These are phyloP conservation scores for Clonostachys chloroleuca DNA, from an alignment of 2,329 filamentous ascomycete genomes.

Conservation along the genomic window DNA sequence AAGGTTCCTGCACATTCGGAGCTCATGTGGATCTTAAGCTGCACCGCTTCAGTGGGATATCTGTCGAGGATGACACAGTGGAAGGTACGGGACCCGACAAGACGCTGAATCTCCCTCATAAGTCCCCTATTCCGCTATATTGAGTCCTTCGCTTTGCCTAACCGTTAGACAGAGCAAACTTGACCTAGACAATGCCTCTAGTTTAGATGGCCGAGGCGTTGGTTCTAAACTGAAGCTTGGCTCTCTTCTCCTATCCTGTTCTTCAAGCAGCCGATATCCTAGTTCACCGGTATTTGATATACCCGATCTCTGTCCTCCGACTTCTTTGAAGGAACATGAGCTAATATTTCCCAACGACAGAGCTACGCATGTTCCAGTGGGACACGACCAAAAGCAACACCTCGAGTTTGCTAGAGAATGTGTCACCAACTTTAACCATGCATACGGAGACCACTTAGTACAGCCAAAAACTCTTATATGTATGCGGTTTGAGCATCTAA, in stretches of 20 bases:
- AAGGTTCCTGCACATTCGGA: slow-evolving; percentile 77
- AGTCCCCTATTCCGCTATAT: not conserved
- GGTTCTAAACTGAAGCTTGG: slow-evolving; percentile 72
- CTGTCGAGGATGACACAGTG: slow-evolving; percentile 99
- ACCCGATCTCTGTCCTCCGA: not conserved
- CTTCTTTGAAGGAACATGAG: slow-evolving; percentile 3
- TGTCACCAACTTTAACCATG: slow-evolving; percentile 80
- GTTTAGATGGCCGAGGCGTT: slow-evolving; percentile 51
- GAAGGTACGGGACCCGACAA: slow-evolving; percentile 58
- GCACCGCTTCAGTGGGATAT: slow-evolving; percentile 86
- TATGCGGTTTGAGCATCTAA: slow-evolving; percentile 23
- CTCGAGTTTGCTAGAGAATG: slow-evolving; percentile 88
- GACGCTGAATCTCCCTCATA: slow-evolving; percentile 1
- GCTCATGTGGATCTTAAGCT: slow-evolving; percentile 96
- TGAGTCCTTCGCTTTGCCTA: not conserved
- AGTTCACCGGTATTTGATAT: slow-evolving; percentile 60
- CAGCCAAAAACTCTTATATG: slow-evolving; percentile 69
- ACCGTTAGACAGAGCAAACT: slow-evolving; percentile 62
- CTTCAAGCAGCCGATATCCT: slow-evolving; percentile 93
- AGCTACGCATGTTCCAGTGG: slow-evolving; percentile 91
- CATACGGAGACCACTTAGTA: slow-evolving; percentile 60
- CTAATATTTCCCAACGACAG: slow-evolving; percentile 27
- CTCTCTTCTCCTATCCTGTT: slow-evolving; percentile 92
- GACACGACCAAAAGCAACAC: slow-evolving; percentile 93
- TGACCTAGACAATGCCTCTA: slow-evolving; percentile 53